Conservation (phyloP, 805 yeast species). For the Starmerella etchellsii region DNA sequence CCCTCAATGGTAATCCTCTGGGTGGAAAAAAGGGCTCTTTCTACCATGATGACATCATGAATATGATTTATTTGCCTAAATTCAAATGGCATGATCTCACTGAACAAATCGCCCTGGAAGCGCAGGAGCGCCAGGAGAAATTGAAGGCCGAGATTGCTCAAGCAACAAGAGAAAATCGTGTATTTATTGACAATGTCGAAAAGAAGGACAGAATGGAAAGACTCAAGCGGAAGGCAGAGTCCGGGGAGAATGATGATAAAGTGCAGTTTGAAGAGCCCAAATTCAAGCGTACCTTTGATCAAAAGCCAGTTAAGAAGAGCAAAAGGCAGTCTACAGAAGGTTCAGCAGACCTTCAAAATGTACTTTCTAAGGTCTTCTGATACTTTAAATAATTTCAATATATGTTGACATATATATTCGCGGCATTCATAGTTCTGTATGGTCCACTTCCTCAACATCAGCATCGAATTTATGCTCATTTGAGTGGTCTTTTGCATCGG, state of each 20-base stretch:
- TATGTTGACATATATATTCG: background rate
- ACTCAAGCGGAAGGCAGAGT: conserved; percentile 25
- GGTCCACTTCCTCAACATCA: no score
- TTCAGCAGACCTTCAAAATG: conserved; percentile 14
- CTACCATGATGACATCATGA: conserved; percentile 88
- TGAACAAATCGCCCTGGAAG: conserved; percentile 81
- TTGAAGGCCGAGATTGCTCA: conserved; percentile 79
- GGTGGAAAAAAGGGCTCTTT: conserved; percentile 89
- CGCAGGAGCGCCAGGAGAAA: conserved; percentile 77
- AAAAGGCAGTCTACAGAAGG: background rate
- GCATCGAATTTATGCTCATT: no score
- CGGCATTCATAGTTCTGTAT: no score
- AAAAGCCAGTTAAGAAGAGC: conserved; percentile 33
- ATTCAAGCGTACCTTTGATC: conserved; percentile 48
- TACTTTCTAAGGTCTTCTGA: conserved; percentile 21
- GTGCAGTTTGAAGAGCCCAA: conserved; percentile 21
- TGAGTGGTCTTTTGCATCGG: no score
- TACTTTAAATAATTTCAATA: background rate
- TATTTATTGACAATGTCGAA: conserved; percentile 73
- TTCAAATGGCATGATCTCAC: conserved; percentile 95
- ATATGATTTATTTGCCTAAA: conserved; percentile 75
- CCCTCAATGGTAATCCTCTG: conserved; percentile 74
- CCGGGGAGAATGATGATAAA: conserved; percentile 20
- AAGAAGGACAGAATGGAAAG: conserved; percentile 54
- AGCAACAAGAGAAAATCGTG: conserved; percentile 58